Evolutionary conservation across 495 filamentous ascomycete species (phyloP), one percentile per base, ranked within the genome.

Genomic region (Aspergillus sclerotioniger): DNA sequence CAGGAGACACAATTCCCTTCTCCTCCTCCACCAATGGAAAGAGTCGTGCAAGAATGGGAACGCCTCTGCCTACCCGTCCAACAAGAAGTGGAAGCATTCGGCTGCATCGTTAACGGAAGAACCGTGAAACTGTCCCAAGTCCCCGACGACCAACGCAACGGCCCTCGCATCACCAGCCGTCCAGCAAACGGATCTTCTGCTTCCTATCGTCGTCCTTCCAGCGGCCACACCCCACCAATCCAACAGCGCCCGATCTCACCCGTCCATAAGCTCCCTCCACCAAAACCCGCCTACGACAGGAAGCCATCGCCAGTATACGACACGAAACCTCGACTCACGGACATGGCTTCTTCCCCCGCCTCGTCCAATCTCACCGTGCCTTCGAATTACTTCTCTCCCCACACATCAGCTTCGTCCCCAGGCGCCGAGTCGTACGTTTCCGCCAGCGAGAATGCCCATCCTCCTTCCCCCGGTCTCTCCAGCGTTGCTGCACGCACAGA

Each of bases 41-140:
- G 88, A 33, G 82, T 96, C 0, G 76, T 95, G 48, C 69, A 83
- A 2, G 75, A 80, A 45, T 98, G 89, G 89, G 81, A 89, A 43
- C 71, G 68, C 8, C 80, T 79, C 56, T 90, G 87, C 68, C 77
- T 81, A 9, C 82, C 88, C 0, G 67, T 87, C 48, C 87, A 88
- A 56, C 73, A 81, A 50, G 80, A 96, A 46, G 67, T 91, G 39
- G 93, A 98, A 74, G 80, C 75, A n/a, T 80, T 96, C 57, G 74
- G 70, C 53, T 82, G 80, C 59, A 80, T 98, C 45, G 80, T 84
- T 28, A 80, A 81, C 21, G 91, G 92, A 29, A 96, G 92, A 71
- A 83, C 85, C 5, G 77, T 89, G n/a, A 85, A 84, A 35, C 72
- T 80, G 59, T 77, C 86, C 3, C 84, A 88, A 80, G 76, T 57